Base-by-base conservation (phyloP, 352 stramenopile genomes). In the Phytophthora citricola region DNA sequence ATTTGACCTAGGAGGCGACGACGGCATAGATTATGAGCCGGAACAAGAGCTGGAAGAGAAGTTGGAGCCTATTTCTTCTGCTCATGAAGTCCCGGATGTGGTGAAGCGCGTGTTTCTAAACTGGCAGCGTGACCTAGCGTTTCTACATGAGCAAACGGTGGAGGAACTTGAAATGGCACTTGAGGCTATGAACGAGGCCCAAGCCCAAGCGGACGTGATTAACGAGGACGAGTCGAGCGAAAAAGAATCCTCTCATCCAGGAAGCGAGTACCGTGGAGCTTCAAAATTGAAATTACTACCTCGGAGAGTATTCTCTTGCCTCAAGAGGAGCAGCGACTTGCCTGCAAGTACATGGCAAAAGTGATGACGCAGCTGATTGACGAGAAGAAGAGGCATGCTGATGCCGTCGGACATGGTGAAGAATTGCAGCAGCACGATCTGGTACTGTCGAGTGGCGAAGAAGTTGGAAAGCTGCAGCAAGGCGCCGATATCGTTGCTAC, bases 51-150 rank as follows among this genome's bases (percentile, higher is more conserved):
- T 27, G 20, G 63, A 71, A 43, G 14, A 43, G 8, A 66, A 66
- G 22, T 41, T 12, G 14, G 39, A 63, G 11, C 4, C 38, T 6
- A 7, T 44, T 17, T n/a, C 29, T 58, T 8, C 26, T 51, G 40
- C 61, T 22, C 4, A 38, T 24, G 54, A 52, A 5, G 71, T 80
- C 10, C 76, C 79, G 0, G 69, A 74, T 4, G 63, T 69, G 6
- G 76, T 86, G 6, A 79, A 86, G 63, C 72, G 75, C 4, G 72
- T 83, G 9, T 88, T 88, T 41, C 75, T 67, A 0, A 66, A 78
- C 4, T 88, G 79, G 76, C 45, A 66, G 14, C 66, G 77, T 15
- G 79, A 88, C 49, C 46, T 85, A n/a, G 60, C 47, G 15, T 88
- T 88, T 48, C 44, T 88, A 4, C 34, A 57, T 17, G 66, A 76